Evolutionary conservation across 2,329 filamentous ascomycete genomes (phyloP), one percentile per base, ranked within the genome.

Genomic region (Penicillium sp.): DNA sequence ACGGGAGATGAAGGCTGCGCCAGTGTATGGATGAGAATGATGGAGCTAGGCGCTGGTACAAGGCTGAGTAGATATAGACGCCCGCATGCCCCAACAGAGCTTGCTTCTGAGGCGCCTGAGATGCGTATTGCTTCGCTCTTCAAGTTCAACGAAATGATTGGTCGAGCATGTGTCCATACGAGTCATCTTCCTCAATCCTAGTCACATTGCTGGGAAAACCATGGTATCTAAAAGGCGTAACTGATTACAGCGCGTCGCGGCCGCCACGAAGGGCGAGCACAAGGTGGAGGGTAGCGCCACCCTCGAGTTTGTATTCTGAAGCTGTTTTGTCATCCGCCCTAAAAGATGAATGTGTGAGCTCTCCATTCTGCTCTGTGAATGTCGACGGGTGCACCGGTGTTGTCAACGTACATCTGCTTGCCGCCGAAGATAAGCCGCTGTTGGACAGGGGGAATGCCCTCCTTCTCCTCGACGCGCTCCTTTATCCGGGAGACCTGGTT

Each of bases 391-490:
- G 21, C 7, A 23, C 21, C 7, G 21, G 21, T 9, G 14, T n/a
- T 27, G 5, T 11, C 7, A 7, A 33, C 75, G 47, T 72, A 96
- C 93, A 98, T 96, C 68, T 98, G 93, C 76, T 98, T 98, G 60
- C 93, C 93, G 38, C 91, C 89, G 64, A 85, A 96, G 61, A 98
- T 98, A 53, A 98, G 75, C 43, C 93, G 84, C 71, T 98, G 93
- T 72, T 98, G 93, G 13, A 93, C 89, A 1, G 93, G 93, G 29
- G 93, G 91, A 58, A 98, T 98, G 41, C 93, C 93, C 66, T 97
- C 93, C 73, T 97, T 97, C 75, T 98, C 93, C 70, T 98, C 93
- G 40, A 98, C 93, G 60, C 91, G 90, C 72, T 97, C 93, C 78
- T 98, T 98, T 77, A 98, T 97, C 67, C 90, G 83, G 27, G 86